Evolutionary conservation across 1,284 basidiomycete genomes (phyloP).

Genomic region (Fomitopsis schrenkii): DNA sequence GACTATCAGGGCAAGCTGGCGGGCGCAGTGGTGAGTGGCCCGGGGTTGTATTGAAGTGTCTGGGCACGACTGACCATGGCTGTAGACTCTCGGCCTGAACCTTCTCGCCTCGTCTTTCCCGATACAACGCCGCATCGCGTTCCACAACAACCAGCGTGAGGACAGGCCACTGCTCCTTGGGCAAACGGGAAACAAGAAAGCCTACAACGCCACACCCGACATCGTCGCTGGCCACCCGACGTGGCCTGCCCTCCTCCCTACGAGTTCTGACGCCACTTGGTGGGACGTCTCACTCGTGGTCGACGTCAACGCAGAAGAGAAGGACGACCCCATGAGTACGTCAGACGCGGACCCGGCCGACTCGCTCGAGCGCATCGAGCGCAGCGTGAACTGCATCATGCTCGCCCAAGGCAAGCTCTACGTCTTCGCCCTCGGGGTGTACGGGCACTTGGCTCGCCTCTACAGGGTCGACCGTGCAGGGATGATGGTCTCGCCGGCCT

Average conservation of each 20-base stretch:
- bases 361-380: slow-evolving; percentile 1
- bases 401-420: slow-evolving; percentile 8
- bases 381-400: slow-evolving; percentile 7
- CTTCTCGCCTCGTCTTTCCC: too few species aligned
- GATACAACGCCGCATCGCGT: too few species aligned
- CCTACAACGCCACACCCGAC: background rate
- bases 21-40: too few species aligned
- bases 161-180: too few species aligned
- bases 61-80: too few species aligned
- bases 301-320: background rate
- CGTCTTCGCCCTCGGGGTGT: slow-evolving; percentile 11
- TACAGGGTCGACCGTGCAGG: slow-evolving; percentile 13
- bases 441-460: slow-evolving; percentile 12
- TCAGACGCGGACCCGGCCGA: background rate
- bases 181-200: too few species aligned
- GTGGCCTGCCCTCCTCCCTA: background rate
- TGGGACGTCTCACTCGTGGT: background rate
- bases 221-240: background rate
- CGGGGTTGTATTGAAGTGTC: too few species aligned
- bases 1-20: too few species aligned
- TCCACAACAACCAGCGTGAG: too few species aligned
- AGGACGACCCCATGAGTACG: background rate
- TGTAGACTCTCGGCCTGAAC: too few species aligned
- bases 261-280: background rate
- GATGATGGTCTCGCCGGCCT: slow-evolving; percentile 2